Percentiles rank a stretch among this genome's conserved stretches.
Evolutionary conservation across 345 rosid genomes (phyloP).

Genomic region (Citrus hindsii): DNA sequence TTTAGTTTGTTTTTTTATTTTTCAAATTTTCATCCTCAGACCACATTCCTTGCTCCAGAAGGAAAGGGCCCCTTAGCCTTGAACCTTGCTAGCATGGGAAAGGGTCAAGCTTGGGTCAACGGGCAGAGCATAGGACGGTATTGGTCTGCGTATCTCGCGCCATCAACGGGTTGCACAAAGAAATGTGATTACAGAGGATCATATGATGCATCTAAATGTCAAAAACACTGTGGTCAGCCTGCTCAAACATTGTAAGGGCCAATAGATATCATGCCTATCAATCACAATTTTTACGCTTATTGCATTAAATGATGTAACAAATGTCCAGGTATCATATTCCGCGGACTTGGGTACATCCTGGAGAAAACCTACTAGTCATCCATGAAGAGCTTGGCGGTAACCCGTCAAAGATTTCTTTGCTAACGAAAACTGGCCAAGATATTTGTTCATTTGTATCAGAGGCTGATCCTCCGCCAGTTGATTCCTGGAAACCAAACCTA

Average conservation of each 20-base stretch:
- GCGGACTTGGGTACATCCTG: slow-evolving; percentile 47
- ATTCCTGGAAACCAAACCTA: slow-evolving; percentile 42
- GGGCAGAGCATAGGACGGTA: slow-evolving; percentile 57
- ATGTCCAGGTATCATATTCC: slow-evolving; percentile 55
- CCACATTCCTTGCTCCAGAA: slow-evolving; percentile 36
- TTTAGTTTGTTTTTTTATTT: not conserved
- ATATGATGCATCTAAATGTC: slow-evolving; percentile 46
- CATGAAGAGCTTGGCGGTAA: slow-evolving; percentile 70
- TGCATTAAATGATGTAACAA: not conserved
- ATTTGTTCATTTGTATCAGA: slow-evolving; percentile 50
- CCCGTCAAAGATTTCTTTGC: slow-evolving; percentile 45
- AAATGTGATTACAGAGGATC: slow-evolving; percentile 56
- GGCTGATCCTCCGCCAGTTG: slow-evolving; percentile 46
- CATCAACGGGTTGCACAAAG: slow-evolving; percentile 38
- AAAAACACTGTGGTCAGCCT: slow-evolving; percentile 53
- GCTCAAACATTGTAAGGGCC: slow-evolving; percentile 53
- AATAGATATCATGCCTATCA: not conserved
- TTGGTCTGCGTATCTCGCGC: slow-evolving; percentile 57
- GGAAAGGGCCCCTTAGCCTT: slow-evolving; percentile 52
- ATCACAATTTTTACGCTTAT: not conserved
- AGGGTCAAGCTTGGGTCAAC: slow-evolving; percentile 71
- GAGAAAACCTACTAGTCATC: slow-evolving; percentile 51
- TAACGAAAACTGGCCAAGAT: slow-evolving; percentile 41
- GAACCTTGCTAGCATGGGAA: slow-evolving; percentile 62
- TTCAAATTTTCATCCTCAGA: slow-evolving; percentile 17